A percentile compares a stretch with the other conserved stretches of the same genome.
Evolutionary conservation across 352 stramenopile genomes (phyloP).

Genomic region (Lagenidium giganteum): DNA sequence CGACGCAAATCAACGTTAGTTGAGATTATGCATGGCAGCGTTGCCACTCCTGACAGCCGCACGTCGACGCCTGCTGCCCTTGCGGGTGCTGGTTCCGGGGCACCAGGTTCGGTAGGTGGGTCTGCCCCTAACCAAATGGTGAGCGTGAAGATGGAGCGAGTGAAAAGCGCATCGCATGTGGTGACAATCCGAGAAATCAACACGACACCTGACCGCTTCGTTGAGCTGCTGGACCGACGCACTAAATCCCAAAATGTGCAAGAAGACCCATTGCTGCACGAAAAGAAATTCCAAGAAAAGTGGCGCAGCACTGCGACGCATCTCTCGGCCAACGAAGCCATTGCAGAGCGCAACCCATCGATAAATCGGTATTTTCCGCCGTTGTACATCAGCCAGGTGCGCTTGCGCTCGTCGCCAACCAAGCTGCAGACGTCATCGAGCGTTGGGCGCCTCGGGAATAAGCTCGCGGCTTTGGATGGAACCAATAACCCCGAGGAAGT

Average conservation of each 20-base stretch:
- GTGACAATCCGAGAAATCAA: too few species aligned
- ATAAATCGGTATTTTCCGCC: constrained; percentile 54
- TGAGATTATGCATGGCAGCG: constrained; percentile 9
- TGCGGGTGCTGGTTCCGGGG: background rate
- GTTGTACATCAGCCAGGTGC: constrained; percentile 38
- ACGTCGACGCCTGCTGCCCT: constrained; percentile 1
- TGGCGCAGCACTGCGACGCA: constrained; percentile 26
- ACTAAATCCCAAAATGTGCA: constrained; percentile 36
- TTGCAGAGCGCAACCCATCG: constrained; percentile 31
- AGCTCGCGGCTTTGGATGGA: background rate
- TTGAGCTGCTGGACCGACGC: constrained; percentile 49
- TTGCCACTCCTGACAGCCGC: background rate
- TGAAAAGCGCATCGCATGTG: constrained; percentile 1
- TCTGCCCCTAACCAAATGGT: constrained; percentile 5
- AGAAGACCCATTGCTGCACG: constrained; percentile 46
- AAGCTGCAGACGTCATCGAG: constrained; percentile 15
- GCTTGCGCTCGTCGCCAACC: constrained; percentile 26
- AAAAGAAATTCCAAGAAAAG: constrained; percentile 58
- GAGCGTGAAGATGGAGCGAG: constrained; percentile 15
- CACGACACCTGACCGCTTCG: constrained; percentile 36
- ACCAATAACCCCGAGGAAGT: constrained; percentile 7
- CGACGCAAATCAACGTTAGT: constrained; percentile 21
- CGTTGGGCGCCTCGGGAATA: too few species aligned
- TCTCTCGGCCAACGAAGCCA: constrained; percentile 32
- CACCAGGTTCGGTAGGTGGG: background rate